A percentile compares a stretch with the other conserved stretches of the same genome.
These are phyloP conservation scores for Skeletonema grethae DNA, from an alignment of 108 stramenopile genomes.

Conservation along the genomic window DNA sequence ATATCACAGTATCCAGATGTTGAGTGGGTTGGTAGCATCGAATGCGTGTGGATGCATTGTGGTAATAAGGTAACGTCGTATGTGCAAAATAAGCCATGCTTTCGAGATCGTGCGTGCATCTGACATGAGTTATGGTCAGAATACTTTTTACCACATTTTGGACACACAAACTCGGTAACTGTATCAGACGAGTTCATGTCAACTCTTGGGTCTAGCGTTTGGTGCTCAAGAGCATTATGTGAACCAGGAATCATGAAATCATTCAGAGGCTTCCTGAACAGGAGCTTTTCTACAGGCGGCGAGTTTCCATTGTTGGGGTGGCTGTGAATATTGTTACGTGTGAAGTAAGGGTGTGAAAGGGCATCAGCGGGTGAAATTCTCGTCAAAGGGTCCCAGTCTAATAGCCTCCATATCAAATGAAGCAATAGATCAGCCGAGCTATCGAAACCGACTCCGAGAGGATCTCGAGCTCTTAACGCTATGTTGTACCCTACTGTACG, in stretches of 20 bases:
- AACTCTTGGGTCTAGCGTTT: constrained; percentile 69
- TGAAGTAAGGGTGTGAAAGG: constrained; percentile 78
- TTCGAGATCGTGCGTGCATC: constrained; percentile 71
- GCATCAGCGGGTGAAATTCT: constrained; percentile 73
- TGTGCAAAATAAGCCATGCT: constrained; percentile 82
- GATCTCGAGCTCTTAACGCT: constrained; percentile 80
- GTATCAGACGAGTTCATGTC: constrained; percentile 54
- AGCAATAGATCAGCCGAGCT: constrained; percentile 61
- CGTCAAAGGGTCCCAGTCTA: constrained; percentile 75
- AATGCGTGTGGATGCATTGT: constrained; percentile 85
- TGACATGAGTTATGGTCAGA: constrained; percentile 85
- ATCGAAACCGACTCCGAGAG: constrained; percentile 81
- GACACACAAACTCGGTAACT: constrained; percentile 68
- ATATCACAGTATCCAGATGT: constrained; percentile 85
- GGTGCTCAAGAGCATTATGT: constrained; percentile 72
- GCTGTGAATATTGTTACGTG: constrained; percentile 22
- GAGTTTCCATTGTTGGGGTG: neutral
- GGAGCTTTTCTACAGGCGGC: neutral
- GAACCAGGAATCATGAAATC: constrained; percentile 33
- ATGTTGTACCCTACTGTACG: too few relatives aligned
- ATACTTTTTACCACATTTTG: constrained; percentile 77
- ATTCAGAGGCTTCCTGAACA: neutral
- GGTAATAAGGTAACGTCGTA: constrained; percentile 75
- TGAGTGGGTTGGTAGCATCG: constrained; percentile 82
- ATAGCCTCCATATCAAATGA: constrained; percentile 78